Conservation (phyloP, 108 stramenopile genomes). For the Asterionellopsis glacialis region DNA sequence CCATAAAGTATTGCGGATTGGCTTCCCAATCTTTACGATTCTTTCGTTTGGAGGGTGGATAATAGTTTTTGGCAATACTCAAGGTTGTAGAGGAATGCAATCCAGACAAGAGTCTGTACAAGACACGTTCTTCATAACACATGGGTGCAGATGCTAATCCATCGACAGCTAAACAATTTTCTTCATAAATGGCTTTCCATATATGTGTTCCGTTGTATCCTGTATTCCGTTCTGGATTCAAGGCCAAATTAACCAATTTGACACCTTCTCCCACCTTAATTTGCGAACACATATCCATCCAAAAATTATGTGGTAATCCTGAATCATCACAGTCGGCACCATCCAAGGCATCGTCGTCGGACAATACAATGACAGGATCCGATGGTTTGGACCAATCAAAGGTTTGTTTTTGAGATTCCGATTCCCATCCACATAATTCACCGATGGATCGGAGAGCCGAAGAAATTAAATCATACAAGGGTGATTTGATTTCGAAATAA, state of each 20-base stretch:
- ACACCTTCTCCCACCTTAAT: slow-evolving; percentile 51
- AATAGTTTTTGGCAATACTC: slow-evolving; percentile 87
- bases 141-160: slow-evolving; percentile 26
- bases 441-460: slow-evolving; percentile 31
- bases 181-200: slow-evolving; percentile 90
- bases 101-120: slow-evolving; percentile 86
- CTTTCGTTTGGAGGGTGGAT: slow-evolving; percentile 82
- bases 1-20: slow-evolving; percentile 81
- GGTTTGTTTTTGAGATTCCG: slow-evolving; percentile 57
- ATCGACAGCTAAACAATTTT: slow-evolving; percentile 69
- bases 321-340: slow-evolving; percentile 31
- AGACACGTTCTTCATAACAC: slow-evolving; percentile 90
- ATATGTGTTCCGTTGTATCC: slow-evolving; percentile 92
- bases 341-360: slow-evolving; percentile 39
- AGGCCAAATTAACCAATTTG: slow-evolving; percentile 74
- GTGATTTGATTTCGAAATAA: neutral
- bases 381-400: slow-evolving; percentile 71
- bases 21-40: slow-evolving; percentile 68
- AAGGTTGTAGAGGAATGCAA: slow-evolving; percentile 87
- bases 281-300: slow-evolving; percentile 85
- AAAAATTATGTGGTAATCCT: slow-evolving; percentile 69
- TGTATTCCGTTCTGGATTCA: slow-evolving; percentile 94
- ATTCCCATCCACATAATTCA: slow-evolving; percentile 30
- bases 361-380: slow-evolving; percentile 39
- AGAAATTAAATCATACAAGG: slow-evolving; percentile 12